phyloP scores from a whole-genome alignment of 2,329 filamentous ascomycete genomes.

The Apiospora koreana region DNA sequence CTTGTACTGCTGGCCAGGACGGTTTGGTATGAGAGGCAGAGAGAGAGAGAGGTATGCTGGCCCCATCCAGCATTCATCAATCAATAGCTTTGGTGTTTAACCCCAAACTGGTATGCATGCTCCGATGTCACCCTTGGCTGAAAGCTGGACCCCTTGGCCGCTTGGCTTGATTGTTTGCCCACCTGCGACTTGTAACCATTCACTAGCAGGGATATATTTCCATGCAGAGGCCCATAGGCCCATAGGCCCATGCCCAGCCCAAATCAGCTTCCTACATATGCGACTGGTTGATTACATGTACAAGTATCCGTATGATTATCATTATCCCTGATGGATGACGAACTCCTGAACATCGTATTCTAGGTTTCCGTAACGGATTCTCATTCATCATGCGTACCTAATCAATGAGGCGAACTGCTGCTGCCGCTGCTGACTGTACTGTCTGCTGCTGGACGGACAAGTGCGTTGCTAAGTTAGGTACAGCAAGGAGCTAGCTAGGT shows the following conservation, averaged over 20 bases:
- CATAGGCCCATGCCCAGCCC: background rate
- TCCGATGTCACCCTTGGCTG: constrained; percentile 12
- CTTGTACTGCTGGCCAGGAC: background rate
- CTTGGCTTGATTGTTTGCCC: background rate
- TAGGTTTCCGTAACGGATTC: background rate
- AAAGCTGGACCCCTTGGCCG: constrained; percentile 9
- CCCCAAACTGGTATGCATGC: constrained; percentile 14
- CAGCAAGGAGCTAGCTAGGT: background rate
- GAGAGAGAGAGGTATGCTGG: too few relatives aligned
- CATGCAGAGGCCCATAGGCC: background rate
- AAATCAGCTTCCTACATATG: background rate
- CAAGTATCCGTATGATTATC: background rate
- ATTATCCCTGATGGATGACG: background rate
- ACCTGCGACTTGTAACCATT: constrained; percentile 3
- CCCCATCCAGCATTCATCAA: constrained; percentile 1
- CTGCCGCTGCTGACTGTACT: background rate
- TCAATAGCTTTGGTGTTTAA: constrained; percentile 11
- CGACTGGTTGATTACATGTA: background rate
- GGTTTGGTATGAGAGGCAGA: too few relatives aligned
- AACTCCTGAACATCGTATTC: background rate
- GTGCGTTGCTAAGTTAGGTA: background rate
- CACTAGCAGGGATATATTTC: constrained; percentile 2
- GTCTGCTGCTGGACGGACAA: background rate
- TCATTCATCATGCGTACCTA: background rate
- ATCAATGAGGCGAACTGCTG: background rate